A percentile compares a stretch with the other conserved stretches of the same genome.
These are phyloP conservation scores for Clausena lansium DNA, from an alignment of 345 rosid genomes.

Conservation along the genomic window DNA sequence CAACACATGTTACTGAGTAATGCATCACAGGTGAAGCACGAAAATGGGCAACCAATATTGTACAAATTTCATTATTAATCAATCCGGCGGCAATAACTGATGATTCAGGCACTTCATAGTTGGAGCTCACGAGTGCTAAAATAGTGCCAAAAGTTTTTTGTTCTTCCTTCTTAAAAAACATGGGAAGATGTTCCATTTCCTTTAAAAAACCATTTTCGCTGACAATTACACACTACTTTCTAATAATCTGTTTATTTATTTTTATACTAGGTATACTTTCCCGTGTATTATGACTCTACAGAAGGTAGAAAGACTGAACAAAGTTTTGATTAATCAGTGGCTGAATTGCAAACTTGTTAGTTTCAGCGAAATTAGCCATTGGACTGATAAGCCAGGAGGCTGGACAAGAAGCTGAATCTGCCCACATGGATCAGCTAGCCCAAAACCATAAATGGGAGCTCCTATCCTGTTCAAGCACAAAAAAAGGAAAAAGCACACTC, in stretches of 20 bases:
- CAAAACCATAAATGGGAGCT: slow-evolving; percentile 30
- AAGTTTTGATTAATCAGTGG: neutral
- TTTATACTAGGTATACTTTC: neutral
- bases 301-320: neutral
- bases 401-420: slow-evolving; percentile 10
- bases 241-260: too few species aligned
- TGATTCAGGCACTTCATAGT: neutral
- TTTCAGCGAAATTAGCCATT: neutral
- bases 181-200: neutral
- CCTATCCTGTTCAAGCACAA: slow-evolving; percentile 49
- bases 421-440: slow-evolving; percentile 28
- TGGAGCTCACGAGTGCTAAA: too few species aligned
- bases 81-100: neutral
- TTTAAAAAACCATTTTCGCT: neutral
- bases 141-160: too few species aligned
- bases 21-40: neutral
- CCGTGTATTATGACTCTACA: too few species aligned
- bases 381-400: slow-evolving; percentile 7
- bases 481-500: slow-evolving; percentile 78
- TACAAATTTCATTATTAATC: neutral
- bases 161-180: neutral
- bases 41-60: neutral
- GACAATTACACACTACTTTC: neutral
- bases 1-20: too few species aligned
- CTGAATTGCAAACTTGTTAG: neutral